Base-by-base conservation (phyloP, 176 grass and related monocot species). In the Aegilops tauschii region DNA sequence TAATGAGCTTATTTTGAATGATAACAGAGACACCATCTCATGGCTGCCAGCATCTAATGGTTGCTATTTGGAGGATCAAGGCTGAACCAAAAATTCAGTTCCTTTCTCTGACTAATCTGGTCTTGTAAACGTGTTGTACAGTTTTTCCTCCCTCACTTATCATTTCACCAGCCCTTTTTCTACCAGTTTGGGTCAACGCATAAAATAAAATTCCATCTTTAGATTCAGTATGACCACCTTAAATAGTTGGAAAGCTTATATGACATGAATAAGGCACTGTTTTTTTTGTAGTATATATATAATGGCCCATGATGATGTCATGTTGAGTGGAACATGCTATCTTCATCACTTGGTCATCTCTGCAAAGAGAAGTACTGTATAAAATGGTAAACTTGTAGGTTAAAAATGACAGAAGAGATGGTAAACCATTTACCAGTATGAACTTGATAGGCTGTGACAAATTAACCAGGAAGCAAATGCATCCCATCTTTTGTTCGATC, bases 181-280 rank as follows among this genome's bases (percentile, higher is more conserved):
- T 21, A 79, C 32, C 13, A 69, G 47, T 69, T 56, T 86, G n/a
- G 17, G 40, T 42, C 34, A 12, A 79, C 31, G 23, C 17, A 20
- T 59, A 4, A 21, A 69, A 61, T 2, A 54, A 13, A 69, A 86
- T 21, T 52, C 5, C 20, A 65, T 25, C 4, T 18, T 40, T 7
- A 1, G 68, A 78, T 69, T 58, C 16, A 23, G 40, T 79, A 50
- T 58, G 80, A 47, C 56, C 8, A 30, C 27, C 0, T 20, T 52
- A 62, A 64, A 44, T n/a, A 39, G 9, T 56, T 87, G 16, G 42
- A 82, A 68, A 82, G 31, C 11, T 59, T 82, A 82, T 37, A 75
- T 11, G 56, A 16, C 18, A 2, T 42, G 31, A 80, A 59, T 35
- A 42, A 36, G 45, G 65, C 65, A 17, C 0, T 81, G 29, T 20